phyloP scores from a whole-genome alignment of 176 grass and related monocot genomes.

The Melocanna baccifera region DNA sequence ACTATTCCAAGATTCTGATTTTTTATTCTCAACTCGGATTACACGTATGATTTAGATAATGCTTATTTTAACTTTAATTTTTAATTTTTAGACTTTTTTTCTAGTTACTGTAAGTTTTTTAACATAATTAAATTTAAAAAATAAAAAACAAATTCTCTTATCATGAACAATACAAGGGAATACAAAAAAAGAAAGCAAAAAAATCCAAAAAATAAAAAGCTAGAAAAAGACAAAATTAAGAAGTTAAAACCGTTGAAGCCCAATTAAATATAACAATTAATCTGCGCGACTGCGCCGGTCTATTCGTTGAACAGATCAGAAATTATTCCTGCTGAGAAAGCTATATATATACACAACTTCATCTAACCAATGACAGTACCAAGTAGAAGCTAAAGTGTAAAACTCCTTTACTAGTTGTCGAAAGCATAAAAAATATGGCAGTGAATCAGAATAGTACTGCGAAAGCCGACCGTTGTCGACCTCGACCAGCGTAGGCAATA shows the following conservation, averaged over 20 bases:
- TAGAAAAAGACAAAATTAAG: too few relatives aligned
- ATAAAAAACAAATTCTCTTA: too few relatives aligned
- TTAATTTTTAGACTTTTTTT: too few relatives aligned
- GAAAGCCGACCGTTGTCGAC: slow-evolving; percentile 40
- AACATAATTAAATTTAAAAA: too few relatives aligned
- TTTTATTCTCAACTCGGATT: neutral
- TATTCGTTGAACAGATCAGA: neutral
- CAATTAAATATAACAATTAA: neutral
- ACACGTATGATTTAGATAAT: neutral
- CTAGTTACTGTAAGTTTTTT: too few relatives aligned
- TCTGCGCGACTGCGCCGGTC: neutral
- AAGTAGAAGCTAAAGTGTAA: neutral
- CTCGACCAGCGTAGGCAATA: slow-evolving; percentile 33
- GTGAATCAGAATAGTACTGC: slow-evolving; percentile 21
- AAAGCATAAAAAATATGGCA: neutral
- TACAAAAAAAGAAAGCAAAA: too few relatives aligned
- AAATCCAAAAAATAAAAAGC: too few relatives aligned
- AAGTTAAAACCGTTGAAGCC: too few relatives aligned
- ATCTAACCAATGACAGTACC: neutral
- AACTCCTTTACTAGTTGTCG: slow-evolving; percentile 13
- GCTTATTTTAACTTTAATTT: too few relatives aligned
- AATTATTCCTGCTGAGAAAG: neutral
- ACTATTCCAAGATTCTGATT: neutral
- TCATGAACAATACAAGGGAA: too few relatives aligned
- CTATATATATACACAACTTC: slow-evolving; percentile 47